Evolutionary conservation across 352 stramenopile species (phyloP).

Genomic region (Globisporangium mamillatum): DNA sequence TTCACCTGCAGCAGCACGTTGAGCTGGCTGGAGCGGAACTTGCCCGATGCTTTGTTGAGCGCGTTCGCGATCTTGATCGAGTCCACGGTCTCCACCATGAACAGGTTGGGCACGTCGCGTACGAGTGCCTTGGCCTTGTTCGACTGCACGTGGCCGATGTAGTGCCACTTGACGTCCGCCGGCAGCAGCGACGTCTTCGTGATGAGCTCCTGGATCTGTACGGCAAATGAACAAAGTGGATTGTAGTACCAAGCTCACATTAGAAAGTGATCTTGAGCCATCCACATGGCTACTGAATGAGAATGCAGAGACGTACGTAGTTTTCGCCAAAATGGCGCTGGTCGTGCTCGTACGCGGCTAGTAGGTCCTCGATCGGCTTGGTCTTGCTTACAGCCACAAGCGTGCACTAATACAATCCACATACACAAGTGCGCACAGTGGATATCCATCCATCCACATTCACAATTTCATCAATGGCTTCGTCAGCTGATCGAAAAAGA

Average conservation of each 20-base stretch:
- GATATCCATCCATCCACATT: not conserved
- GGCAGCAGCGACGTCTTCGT: slow-evolving; percentile 91
- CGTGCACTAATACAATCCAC: slow-evolving; percentile 36
- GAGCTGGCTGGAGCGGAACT: slow-evolving; percentile 73
- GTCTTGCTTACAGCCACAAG: slow-evolving; percentile 95
- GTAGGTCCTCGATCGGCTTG: slow-evolving; percentile 88
- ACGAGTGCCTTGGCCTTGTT: slow-evolving; percentile 96
- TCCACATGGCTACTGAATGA: not conserved
- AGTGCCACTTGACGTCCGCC: slow-evolving; percentile 95
- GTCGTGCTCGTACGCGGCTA: slow-evolving; percentile 87
- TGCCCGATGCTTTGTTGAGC: slow-evolving; percentile 86
- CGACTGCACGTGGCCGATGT: slow-evolving; percentile 98
- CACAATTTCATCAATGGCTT: not conserved
- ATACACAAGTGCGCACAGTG: not conserved
- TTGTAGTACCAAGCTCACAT: not conserved
- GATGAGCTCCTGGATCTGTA: slow-evolving; percentile 94
- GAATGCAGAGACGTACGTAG: slow-evolving; percentile 74
- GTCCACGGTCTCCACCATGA: slow-evolving; percentile 96
- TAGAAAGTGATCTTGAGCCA: slow-evolving; percentile 14
- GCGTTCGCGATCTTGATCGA: slow-evolving; percentile 96
- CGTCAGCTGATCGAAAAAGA: not conserved
- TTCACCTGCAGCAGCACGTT: slow-evolving; percentile 98
- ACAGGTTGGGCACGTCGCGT: slow-evolving; percentile 90
- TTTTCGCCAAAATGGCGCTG: slow-evolving; percentile 98
- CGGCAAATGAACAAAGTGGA: no score